Base-by-base conservation (phyloP, 352 stramenopile genomes). In the Phytophthora pisi region DNA sequence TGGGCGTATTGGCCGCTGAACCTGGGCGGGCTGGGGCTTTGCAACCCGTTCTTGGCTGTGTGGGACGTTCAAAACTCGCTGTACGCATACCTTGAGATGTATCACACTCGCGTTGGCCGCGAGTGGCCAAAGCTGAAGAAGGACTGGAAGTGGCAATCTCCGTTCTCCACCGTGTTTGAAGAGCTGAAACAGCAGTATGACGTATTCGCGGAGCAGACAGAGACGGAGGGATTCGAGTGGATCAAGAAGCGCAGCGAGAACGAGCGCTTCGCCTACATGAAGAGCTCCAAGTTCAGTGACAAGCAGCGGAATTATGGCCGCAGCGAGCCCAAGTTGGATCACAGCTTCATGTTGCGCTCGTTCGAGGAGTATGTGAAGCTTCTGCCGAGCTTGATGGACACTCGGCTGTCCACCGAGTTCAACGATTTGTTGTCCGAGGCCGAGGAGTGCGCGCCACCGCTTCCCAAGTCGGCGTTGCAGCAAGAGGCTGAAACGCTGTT, bases 1-100 rank as follows among this genome's bases (percentile, higher is more conserved):
- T 86, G 75, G 73, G 49, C 75, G 0, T 72, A 84, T 38, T 86
- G 75, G 78, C 68, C 70, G 11, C 51, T 81, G 5, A 63, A 79
- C 11, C 64, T 75, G 9, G 78, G 78, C 34, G 75, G 78, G 5
- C 54, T 86, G 31, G 75, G 75, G 5, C 68, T 84, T 16, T 77
- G 75, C 56, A 82, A 82, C 24, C 75, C 78, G 3, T 79, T 84
- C 45, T 66, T 86, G 28, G 64, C 66, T 24, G 52, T 81, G 30
- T 86, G 75, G 78, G 56, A 51, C 5, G 51, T 74, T 6, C 64
- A 72, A 23, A 54, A 64, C 26, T 64, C 61, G 3, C 42, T 86
- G 45, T 69, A 74, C 50, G 42, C 23, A 18, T 74, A 79, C 43
- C 51, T 82, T 13, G 47, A 36, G 45, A 13, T 9, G 13, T 65